Percentiles rank a stretch among this genome's conserved stretches.
Conservation (phyloP, 257 asterid species). For the Rubia yunnanensis region DNA sequence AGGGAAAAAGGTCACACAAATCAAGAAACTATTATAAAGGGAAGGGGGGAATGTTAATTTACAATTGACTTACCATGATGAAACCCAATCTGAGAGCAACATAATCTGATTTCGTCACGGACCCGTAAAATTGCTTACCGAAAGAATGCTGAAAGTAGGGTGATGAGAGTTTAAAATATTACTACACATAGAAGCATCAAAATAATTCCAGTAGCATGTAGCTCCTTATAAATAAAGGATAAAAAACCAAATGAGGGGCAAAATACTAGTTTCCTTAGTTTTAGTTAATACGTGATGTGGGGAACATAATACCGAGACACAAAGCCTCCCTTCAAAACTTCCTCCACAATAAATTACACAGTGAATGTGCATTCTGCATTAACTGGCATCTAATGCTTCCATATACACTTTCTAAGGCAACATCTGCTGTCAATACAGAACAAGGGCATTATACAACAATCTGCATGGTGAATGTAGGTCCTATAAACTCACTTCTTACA, state of each 20-base stretch:
- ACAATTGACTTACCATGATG: slow-evolving; percentile 45
- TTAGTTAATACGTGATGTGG: background rate
- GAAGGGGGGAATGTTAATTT: background rate
- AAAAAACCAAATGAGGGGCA: background rate
- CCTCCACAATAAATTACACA: background rate
- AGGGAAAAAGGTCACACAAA: slow-evolving; percentile 12
- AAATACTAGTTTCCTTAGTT: background rate
- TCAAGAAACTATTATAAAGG: slow-evolving; percentile 12
- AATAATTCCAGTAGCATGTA: background rate
- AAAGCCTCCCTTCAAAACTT: background rate
- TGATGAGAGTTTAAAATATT: background rate
- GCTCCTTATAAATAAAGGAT: background rate
- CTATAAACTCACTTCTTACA: background rate
- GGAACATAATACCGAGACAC: background rate
- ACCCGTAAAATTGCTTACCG: slow-evolving; percentile 80
- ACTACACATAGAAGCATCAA: background rate
- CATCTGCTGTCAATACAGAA: background rate
- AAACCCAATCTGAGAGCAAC: slow-evolving; percentile 80
- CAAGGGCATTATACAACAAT: background rate
- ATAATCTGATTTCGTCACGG: slow-evolving; percentile 89
- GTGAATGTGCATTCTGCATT: background rate
- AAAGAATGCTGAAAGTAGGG: slow-evolving; percentile 63
- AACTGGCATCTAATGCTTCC: background rate
- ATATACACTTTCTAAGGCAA: background rate
- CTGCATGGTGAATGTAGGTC: background rate